Evolutionary conservation across 768 basidiomycete genomes (phyloP).

Genomic region (Tricholoma saponaceum): DNA sequence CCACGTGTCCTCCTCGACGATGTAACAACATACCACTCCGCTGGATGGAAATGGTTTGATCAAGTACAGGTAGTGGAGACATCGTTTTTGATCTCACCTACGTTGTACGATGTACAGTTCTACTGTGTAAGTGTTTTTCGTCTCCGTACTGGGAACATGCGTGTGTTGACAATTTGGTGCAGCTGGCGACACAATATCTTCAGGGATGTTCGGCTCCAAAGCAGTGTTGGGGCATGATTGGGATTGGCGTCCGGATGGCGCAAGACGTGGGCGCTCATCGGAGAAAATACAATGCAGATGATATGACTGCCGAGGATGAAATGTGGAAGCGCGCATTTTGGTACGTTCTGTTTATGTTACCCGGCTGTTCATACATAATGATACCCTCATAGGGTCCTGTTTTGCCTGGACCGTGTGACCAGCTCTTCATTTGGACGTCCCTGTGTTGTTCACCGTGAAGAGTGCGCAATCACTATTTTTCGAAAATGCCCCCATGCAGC

Average conservation of each 20-base stretch:
- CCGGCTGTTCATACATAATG: not conserved
- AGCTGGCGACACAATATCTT: constrained; percentile 54
- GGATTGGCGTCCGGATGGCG: constrained; percentile 67
- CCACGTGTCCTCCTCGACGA: constrained; percentile 44
- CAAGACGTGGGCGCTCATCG: constrained; percentile 79
- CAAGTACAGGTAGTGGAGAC: constrained; percentile 64
- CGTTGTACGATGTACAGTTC: constrained; percentile 71
- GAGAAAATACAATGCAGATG: constrained; percentile 27
- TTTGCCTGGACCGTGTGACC: constrained; percentile 47
- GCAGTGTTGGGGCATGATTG: constrained; percentile 64
- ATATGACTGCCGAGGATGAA: constrained; percentile 56
- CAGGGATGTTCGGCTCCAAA: constrained; percentile 58
- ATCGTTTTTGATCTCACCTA: constrained; percentile 56
- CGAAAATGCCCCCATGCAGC: not conserved
- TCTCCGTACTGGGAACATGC: constrained; percentile 7
- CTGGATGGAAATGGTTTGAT: constrained; percentile 66
- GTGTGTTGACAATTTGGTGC: not conserved
- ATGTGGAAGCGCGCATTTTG: constrained; percentile 73
- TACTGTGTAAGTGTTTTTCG: constrained; percentile 40
- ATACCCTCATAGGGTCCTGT: constrained; percentile 41
- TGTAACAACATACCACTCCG: constrained; percentile 35
- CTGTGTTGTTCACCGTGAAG: constrained; percentile 76
- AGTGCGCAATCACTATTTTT: constrained; percentile 37
- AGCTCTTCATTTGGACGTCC: constrained; percentile 64
- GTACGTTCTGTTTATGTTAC: constrained; percentile 26